phyloP scores from a whole-genome alignment of 495 filamentous ascomycete species.

The Pseudoneurospora amorphoporcata region DNA sequence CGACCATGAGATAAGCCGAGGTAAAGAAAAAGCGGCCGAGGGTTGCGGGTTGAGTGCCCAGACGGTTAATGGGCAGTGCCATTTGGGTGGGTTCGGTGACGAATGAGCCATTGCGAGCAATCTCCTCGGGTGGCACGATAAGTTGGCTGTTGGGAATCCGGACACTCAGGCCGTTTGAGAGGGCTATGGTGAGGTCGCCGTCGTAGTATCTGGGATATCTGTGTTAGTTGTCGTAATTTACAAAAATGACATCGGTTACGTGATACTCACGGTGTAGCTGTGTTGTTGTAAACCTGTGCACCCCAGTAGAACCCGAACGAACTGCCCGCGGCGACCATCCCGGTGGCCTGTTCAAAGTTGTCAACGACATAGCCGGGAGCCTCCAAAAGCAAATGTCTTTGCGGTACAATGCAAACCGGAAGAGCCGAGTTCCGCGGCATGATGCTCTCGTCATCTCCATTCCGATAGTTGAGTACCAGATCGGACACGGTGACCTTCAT shows the following conservation, averaged over 20 bases:
- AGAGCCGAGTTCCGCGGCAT: conserved; percentile 21
- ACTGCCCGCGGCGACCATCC: not conserved
- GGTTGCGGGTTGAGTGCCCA: conserved; percentile 18
- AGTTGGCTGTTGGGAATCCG: conserved; percentile 27
- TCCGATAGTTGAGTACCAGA: conserved; percentile 10
- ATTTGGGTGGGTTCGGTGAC: conserved; percentile 8
- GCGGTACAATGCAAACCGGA: conserved; percentile 24
- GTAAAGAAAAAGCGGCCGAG: conserved; percentile 33
- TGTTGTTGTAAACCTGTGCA: not conserved
- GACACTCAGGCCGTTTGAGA: conserved; percentile 12
- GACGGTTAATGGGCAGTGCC: conserved; percentile 18
- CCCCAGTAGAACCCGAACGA: conserved; percentile 6
- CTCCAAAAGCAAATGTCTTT: conserved; percentile 18
- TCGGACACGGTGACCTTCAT: conserved; percentile 19
- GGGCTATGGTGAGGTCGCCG: conserved; percentile 12
- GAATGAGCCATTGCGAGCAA: conserved; percentile 16
- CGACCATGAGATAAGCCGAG: conserved; percentile 28
- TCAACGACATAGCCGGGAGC: conserved; percentile 10
- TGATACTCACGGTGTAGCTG: not conserved
- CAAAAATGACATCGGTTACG: not conserved
- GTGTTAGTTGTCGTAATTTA: not conserved
- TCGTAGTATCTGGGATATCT: conserved; percentile 3
- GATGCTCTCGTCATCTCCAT: conserved; percentile 12
- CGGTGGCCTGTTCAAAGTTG: conserved; percentile 9
- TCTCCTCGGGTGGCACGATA: conserved; percentile 20